Base-by-base conservation (phyloP, 768 basidiomycete species). In the Saitozyma podzolica region DNA sequence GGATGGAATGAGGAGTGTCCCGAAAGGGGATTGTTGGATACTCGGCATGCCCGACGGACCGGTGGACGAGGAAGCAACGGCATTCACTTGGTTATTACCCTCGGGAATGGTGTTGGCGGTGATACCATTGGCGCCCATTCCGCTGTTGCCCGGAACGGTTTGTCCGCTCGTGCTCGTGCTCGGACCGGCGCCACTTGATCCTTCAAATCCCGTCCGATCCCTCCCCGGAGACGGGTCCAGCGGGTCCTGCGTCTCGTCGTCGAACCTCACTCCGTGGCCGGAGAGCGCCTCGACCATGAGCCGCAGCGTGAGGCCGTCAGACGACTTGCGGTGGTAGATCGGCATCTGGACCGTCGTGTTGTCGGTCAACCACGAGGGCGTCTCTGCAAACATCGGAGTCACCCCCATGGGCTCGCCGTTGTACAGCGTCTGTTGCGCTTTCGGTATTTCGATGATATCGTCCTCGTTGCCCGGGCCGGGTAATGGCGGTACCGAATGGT, bases 261-360 rank as follows among this genome's bases (percentile, higher is more conserved):
- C 51, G 20, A 62, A 62, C 51, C 63, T 14, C 20, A 48, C 57
- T 16, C 4, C 50, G 19, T 61, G 50, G 8, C 58, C 54, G 13
- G 57, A 54, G 17, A 73, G 40, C 0, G 67, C 74, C 42, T 70
- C 74, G 40, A 73, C 59, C 71, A 75, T 73, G 47, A 75, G 47
- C 39, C 64, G 52, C n/a, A 69, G 59, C 10, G 71, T 63, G 5
- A 62, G 48, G 10, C 63, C 71, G 40, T 75, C 74, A 48, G 61
- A 64, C 16, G 65, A 68, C 47, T 75, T 75, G 20, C 74, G 68
- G 49, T 69, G 69, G 58, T 74, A 72, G 51, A 71, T 69, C 9
- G 68, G 58, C 40, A 73, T 53, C 9, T 67, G 63, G 11, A 56
- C 61, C 14, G 65, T 64, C 13, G 51, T 50, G 9, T 54, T 66